Evolutionary conservation across 768 basidiomycete species (phyloP), one percentile per base, ranked within the genome.

Genomic region (Tremella yokohamensis): DNA sequence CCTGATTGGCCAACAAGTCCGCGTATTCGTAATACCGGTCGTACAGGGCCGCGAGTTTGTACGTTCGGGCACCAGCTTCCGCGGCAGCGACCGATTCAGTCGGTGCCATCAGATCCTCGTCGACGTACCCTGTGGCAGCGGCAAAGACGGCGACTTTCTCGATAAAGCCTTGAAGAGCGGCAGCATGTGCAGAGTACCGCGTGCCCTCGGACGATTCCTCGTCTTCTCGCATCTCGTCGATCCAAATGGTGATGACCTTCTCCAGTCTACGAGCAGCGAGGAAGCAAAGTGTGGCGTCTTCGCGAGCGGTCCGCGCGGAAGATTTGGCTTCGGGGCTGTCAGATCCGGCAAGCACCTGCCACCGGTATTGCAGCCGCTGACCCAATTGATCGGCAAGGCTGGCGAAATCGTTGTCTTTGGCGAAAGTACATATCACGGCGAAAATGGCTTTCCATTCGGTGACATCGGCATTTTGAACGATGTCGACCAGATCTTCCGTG

Each of bases 111-210:
- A 97, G 80, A 61, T 93, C 92, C 26, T 64, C 51, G 53, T 78
- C 77, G 51, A 69, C 63, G 58, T 78, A 78, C 9, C 62, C 72
- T 49, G 89, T 88, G 0, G 94, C 96, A 25, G 68, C 65, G 50
- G 90, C 85, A 83, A 99, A 98, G 40, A 96, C 85, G 1, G 92
- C 86, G 20, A 97, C 92, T 78, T 98, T 98, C 79, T 98, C 96
- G 66, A 98, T 83, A 78, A 98, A 93, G 0, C 87, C 86, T 73
- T 97, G 94, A 40, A 99, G 78, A 1, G 92, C 90, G 24, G 85
- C 83, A 0, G 87, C 89, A 53, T 69, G 76, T 37, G 71, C 68
- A 9, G 75, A 64, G 54, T 76, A 76, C 49, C 59, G 53, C 8
- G 69, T 64, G 12, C 82, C 72, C 9, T 84, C 76, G 0, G 72